These are phyloP conservation scores for Colletotrichum coccodes DNA, from an alignment of 2,329 filamentous ascomycete species.

Conservation along the genomic window DNA sequence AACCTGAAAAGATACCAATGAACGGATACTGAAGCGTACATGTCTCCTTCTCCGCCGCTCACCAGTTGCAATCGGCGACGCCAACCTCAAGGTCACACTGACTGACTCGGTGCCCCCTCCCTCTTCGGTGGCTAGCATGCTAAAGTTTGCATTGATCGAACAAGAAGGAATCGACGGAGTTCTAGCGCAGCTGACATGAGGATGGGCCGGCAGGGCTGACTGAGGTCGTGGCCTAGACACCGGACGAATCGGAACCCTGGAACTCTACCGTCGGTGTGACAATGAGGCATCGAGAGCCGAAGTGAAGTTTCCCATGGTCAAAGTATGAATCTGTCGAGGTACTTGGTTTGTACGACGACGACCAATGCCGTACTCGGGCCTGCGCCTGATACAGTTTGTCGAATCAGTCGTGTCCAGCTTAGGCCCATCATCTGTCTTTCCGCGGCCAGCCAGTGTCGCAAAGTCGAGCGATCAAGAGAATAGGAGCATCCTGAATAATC, in stretches of 20 bases:
- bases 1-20: conserved; percentile 27
- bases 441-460: background rate
- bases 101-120: background rate
- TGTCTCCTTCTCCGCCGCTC: background rate
- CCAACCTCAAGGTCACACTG: background rate
- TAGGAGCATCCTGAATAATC: background rate
- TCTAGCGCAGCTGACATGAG: conserved; percentile 17
- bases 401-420: background rate
- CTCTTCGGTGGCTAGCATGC: conserved; percentile 2
- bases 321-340: background rate
- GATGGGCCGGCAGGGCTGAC: background rate
- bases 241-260: conserved; percentile 20
- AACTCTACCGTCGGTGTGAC: conserved; percentile 11
- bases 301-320: background rate
- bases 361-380: background rate
- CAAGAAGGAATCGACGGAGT: background rate
- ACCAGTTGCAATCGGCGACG: conserved; percentile 9
- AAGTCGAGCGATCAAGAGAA: background rate
- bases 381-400: background rate
- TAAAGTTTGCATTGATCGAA: conserved; percentile 20
- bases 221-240: background rate
- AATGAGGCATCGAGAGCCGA: background rate
- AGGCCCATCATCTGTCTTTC: background rate
- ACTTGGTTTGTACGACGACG: background rate
- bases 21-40: conserved; percentile 29